phyloP scores from a whole-genome alignment of 2,329 filamentous ascomycete species.

The Trichoderma semiorbis region DNA sequence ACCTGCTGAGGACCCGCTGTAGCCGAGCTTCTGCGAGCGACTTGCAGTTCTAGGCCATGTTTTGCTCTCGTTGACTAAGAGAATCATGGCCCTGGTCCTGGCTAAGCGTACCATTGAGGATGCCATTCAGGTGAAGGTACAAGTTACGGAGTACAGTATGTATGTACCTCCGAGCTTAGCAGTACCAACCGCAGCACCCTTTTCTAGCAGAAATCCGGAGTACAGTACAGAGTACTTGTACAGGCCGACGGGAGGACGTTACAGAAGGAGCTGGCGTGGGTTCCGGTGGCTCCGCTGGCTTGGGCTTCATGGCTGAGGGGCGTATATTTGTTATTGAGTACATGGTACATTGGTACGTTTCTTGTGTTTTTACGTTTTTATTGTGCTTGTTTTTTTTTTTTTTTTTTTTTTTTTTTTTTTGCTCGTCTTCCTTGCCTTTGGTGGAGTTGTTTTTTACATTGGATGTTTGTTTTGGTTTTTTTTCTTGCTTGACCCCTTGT shows the following conservation, averaged over 20 bases:
- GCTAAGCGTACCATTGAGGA: neutral
- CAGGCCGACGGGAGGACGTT: neutral
- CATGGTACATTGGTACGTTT: neutral
- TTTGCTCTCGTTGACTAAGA: conserved; percentile 1
- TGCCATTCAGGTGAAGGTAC: neutral
- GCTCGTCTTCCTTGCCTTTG: neutral
- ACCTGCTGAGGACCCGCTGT: neutral
- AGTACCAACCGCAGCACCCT: neutral
- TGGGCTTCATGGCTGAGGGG: neutral
- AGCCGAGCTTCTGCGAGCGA: conserved; percentile 17
- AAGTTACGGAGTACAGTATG: neutral
- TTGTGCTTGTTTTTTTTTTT: neutral
- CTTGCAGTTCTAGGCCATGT: neutral
- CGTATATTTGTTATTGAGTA: neutral
- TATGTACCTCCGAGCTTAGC: neutral
- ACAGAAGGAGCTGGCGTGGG: neutral
- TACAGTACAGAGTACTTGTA: neutral
- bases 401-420: neutral
- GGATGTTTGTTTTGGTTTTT: neutral
- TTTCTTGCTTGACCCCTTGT: neutral
- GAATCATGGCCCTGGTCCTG: neutral
- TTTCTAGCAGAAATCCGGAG: neutral
- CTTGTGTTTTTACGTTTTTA: neutral
- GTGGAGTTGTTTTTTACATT: neutral
- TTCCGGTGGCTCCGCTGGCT: conserved; percentile 6